Evolutionary conservation across 2,329 filamentous ascomycete species (phyloP), one percentile per base, ranked within the genome.

Genomic region (Akanthomyces dipterigenus): DNA sequence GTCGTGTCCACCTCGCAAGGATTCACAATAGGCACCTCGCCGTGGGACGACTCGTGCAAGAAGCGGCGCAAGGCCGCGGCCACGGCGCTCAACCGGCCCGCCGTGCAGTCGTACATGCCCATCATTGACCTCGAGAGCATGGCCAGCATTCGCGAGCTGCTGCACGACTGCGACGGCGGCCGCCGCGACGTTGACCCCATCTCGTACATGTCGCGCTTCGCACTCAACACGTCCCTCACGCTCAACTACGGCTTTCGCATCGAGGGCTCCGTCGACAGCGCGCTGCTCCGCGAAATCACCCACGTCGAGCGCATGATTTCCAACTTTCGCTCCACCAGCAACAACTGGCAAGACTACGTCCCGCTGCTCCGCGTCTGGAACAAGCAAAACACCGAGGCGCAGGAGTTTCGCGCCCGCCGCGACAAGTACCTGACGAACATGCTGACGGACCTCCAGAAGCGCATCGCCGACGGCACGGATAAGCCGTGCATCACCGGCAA

Each of bases 291-390:
- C 22, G 90, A 93, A 70, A 92, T 95, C 62, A 85, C 86, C 0
- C 79, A 86, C 51, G 89, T 93, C 3, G 90, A 93, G 71, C 82
- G 89, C 34, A 86, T 85, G 5, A 86, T 95, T 26, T 88, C 86
- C 58, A 90, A 90, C 67, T 88, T 93, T 69, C 78, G 90, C 53
- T 89, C 85, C 28, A 93, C 89, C 0, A 90, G 87, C 67, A 91
- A 92, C 70, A 93, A 93, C 71, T 90, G 88, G 85, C 88, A 91
- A 68, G 90, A 95, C 68, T 93, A 93, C 66, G 84, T 95, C n/a
- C 89, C 90, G 0, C 68, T 93, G 5, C 71, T 95, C 63, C 81
- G 90, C 31, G 71, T 91, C 2, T 81, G 84, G 65, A 82, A 86
- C 2, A 83, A 79, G 36, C 81, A 81, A 64, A 91, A 85, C 67